These are phyloP conservation scores for Tieghemostelium lacteum DNA, from an alignment of 78 protist species.

Conservation along the genomic window DNA sequence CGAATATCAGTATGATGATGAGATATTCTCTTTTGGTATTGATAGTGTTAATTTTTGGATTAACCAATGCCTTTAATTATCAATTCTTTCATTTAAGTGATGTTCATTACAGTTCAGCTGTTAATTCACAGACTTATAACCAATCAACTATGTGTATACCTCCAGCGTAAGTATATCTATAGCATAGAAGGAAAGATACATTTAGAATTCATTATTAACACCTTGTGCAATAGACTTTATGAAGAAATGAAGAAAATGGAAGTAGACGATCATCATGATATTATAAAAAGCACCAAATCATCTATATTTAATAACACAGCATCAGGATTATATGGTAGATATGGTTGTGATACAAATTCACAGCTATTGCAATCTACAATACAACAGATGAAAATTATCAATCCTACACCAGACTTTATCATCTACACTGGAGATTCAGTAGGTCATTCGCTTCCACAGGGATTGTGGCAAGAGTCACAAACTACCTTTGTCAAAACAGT, in stretches of 20 bases:
- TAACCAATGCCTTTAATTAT: background rate
- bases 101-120: conserved; percentile 42
- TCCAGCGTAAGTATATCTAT: background rate
- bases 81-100: conserved; percentile 46
- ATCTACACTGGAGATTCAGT: conserved; percentile 67
- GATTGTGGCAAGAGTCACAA: conserved; percentile 37
- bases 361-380: conserved; percentile 29
- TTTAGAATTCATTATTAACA: background rate
- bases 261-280: background rate
- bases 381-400: background rate
- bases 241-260: background rate
- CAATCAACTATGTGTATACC: conserved; percentile 21
- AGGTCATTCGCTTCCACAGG: conserved; percentile 52
- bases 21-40: background rate
- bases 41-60: background rate
- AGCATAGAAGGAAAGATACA: background rate
- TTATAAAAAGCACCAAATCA: background rate
- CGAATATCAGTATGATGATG: no score
- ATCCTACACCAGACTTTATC: conserved; percentile 48
- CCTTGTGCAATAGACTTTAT: background rate
- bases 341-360: conserved; percentile 70
- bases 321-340: conserved; percentile 61
- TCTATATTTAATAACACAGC: background rate
- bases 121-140: conserved; percentile 17
- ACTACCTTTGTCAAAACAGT: conserved; percentile 21